These are phyloP conservation scores for Vigna unguiculata DNA, from an alignment of 306 rosid species.

Conservation along the genomic window DNA sequence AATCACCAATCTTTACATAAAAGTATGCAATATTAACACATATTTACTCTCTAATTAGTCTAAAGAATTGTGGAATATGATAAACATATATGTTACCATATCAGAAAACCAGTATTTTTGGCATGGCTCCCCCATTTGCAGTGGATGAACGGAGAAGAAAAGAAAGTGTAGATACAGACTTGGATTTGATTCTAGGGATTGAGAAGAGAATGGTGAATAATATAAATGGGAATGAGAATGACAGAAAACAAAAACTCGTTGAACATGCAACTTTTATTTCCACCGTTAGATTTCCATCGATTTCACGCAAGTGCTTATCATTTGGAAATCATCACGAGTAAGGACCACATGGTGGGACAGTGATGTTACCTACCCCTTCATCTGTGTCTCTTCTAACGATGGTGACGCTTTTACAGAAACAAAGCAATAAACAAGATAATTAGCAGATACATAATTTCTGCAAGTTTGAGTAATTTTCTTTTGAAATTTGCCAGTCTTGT, in stretches of 20 bases:
- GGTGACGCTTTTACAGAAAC: neutral
- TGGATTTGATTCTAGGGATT: neutral
- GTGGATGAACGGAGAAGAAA: neutral
- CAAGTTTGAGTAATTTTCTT: neutral
- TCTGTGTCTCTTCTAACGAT: neutral
- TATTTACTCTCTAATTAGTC: neutral
- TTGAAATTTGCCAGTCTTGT: neutral
- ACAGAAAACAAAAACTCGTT: conserved; percentile 39
- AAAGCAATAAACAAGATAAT: neutral
- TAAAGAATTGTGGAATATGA: neutral
- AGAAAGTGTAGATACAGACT: conserved; percentile 14
- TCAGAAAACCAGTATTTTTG: conserved; percentile 41
- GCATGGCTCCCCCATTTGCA: conserved; percentile 43
- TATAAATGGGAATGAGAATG: conserved; percentile 7
- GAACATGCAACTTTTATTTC: conserved; percentile 41
- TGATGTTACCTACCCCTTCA: conserved; percentile 20
- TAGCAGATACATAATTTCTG: neutral
- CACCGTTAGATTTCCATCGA: conserved; percentile 37
- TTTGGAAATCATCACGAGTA: conserved; percentile 15
- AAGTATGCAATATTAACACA: neutral
- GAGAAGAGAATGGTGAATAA: conserved; percentile 17
- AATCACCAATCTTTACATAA: neutral
- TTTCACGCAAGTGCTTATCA: conserved; percentile 18
- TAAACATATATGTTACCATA: conserved; percentile 25
- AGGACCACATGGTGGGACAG: conserved; percentile 18